A percentile compares a stretch with the other conserved stretches of the same genome.
These are phyloP conservation scores for Limonium bicolor DNA, from an alignment of 148 eudicot species.

Conservation along the genomic window DNA sequence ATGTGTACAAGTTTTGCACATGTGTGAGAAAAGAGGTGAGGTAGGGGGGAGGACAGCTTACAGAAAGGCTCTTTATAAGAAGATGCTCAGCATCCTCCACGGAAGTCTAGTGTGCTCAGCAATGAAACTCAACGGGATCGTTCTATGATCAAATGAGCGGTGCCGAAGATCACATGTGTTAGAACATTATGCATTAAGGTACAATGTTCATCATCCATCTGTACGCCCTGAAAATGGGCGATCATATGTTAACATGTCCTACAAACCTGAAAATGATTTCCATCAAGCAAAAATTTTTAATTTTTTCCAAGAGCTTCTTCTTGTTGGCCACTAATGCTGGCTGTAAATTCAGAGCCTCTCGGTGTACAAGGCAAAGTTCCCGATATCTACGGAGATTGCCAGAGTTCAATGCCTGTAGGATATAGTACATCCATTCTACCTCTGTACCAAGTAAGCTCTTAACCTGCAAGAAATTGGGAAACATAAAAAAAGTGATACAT, in stretches of 20 bases:
- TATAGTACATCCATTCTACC: conserved; percentile 90
- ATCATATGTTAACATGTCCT: background rate
- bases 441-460: conserved; percentile 78
- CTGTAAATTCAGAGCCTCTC: conserved; percentile 67
- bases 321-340: conserved; percentile 91
- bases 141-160: conserved; percentile 84
- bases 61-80: conserved; percentile 97
- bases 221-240: too few relatives aligned
- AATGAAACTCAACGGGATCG: conserved; percentile 66
- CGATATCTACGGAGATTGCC: conserved; percentile 84
- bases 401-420: conserved; percentile 79
- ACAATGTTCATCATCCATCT: too few relatives aligned
- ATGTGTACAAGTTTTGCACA: background rate
- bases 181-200: background rate
- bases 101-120: conserved; percentile 69
- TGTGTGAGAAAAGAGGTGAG: background rate
- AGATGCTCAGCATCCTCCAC: conserved; percentile 91
- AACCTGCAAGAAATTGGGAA: too few relatives aligned
- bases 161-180: conserved; percentile 18
- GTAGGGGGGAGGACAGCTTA: conserved; percentile 13
- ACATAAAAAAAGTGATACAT: too few relatives aligned
- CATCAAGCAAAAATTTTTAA: conserved; percentile 95
- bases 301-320: conserved; percentile 78
- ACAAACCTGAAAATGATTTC: conserved; percentile 85
- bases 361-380: conserved; percentile 71